Evolutionary conservation across 176 grass and related monocot genomes (phyloP).

Genomic region (Urochloa ruziziensis): DNA sequence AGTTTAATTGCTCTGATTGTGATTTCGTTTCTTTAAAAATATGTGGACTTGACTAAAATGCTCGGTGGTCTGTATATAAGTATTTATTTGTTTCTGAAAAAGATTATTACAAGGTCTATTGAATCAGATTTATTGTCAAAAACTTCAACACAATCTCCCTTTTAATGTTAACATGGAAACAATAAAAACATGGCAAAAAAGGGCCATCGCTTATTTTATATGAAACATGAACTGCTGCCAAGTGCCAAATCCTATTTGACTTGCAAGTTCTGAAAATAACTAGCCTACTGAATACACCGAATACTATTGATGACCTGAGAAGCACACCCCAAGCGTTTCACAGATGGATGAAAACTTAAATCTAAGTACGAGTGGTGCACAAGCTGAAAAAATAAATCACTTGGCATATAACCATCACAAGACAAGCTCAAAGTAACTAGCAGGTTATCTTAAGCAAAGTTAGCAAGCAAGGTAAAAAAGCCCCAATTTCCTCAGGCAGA

Average conservation of each 20-base stretch:
- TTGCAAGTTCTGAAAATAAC: not conserved
- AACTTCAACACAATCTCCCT: not conserved
- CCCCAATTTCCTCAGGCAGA: not conserved
- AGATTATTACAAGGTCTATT: constrained; percentile 10
- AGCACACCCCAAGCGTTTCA: not conserved
- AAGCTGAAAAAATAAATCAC: not conserved
- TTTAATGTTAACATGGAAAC: not conserved
- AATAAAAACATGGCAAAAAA: not conserved
- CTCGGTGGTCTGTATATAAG: not conserved
- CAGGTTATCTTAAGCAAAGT: not conserved
- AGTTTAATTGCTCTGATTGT: not conserved
- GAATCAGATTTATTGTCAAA: not conserved
- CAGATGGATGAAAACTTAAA: constrained; percentile 11
- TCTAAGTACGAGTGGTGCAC: not conserved
- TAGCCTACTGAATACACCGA: not conserved
- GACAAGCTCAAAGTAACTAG: not conserved
- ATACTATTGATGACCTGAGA: not conserved
- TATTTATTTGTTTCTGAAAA: not conserved
- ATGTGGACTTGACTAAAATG: not conserved
- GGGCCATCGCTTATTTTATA: not conserved
- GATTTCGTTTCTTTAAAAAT: constrained; percentile 1
- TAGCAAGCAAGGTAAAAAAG: not conserved
- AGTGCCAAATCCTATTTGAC: not conserved
- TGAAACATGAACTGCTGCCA: not conserved
- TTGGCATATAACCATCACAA: not conserved